phyloP scores from a whole-genome alignment of 129 eudicot genomes.

The Smallanthus sonchifolius region DNA sequence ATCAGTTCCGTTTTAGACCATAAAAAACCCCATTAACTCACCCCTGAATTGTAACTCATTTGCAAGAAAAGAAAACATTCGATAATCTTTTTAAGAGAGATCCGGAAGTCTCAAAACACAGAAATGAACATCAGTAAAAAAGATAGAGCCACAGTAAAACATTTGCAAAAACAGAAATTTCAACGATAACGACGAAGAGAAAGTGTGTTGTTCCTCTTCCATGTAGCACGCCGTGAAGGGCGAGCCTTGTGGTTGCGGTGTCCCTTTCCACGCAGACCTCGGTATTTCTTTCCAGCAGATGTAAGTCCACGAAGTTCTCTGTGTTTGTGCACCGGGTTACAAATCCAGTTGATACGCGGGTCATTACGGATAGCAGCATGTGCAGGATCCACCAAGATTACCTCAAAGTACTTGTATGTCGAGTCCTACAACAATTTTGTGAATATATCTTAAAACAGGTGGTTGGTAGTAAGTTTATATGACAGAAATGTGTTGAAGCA shows the following conservation, averaged over 20 bases:
- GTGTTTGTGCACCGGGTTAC: conserved; percentile 66
- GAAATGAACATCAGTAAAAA: not conserved
- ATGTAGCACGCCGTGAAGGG: conserved; percentile 73
- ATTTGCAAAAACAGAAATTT: not conserved
- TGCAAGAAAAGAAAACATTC: not conserved
- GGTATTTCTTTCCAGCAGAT: conserved; percentile 82
- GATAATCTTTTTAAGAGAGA: not conserved
- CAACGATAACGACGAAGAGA: conserved; percentile 72
- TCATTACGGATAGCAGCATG: conserved; percentile 60
- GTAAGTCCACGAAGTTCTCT: conserved; percentile 82
- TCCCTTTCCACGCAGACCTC: conserved; percentile 78
- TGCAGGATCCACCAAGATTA: conserved; percentile 69
- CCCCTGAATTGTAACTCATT: not conserved
- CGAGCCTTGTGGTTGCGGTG: conserved; percentile 69
- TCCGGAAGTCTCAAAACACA: conserved; percentile 7
- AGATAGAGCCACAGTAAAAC: not conserved
- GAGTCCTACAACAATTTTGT: conserved; percentile 47
- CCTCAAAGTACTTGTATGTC: conserved; percentile 71
- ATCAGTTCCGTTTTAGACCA: too few relatives aligned
- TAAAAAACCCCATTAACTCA: too few relatives aligned
- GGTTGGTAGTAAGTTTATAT: not conserved
- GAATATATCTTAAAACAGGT: not conserved
- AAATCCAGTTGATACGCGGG: conserved; percentile 78
- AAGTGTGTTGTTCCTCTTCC: conserved; percentile 87
- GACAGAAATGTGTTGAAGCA: not conserved